phyloP scores from a whole-genome alignment of 148 eudicot genomes.

The Silene conica region DNA sequence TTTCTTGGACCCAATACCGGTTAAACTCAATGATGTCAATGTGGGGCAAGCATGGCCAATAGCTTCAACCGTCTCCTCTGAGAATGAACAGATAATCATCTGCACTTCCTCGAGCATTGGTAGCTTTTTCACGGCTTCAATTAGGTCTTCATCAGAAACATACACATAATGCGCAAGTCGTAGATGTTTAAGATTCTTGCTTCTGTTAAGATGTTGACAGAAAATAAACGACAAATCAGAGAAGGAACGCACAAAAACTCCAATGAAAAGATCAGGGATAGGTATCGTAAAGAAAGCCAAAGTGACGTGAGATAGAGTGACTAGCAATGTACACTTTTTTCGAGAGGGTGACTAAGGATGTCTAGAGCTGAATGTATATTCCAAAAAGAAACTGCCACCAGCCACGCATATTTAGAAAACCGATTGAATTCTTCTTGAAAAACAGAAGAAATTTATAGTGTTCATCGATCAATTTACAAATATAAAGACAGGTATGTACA shows the following conservation, averaged over 20 bases:
- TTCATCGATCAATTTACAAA: too few relatives aligned
- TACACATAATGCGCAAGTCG: slow-evolving; percentile 29
- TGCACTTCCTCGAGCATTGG: slow-evolving; percentile 58
- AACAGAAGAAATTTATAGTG: too few relatives aligned
- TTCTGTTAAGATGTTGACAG: slow-evolving; percentile 28
- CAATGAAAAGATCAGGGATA: background rate
- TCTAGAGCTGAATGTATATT: too few relatives aligned
- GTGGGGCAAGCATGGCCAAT: slow-evolving; percentile 45
- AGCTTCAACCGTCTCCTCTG: slow-evolving; percentile 27
- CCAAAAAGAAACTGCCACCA: too few relatives aligned
- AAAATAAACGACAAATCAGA: background rate
- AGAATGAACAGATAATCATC: slow-evolving; percentile 16
- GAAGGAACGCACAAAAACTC: background rate
- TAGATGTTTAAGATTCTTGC: slow-evolving; percentile 47
- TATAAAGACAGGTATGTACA: too few relatives aligned
- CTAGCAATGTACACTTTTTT: too few relatives aligned
- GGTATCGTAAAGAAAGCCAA: slow-evolving; percentile 9
- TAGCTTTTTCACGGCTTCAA: slow-evolving; percentile 40
- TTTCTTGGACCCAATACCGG: slow-evolving; percentile 14
- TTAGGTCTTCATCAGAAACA: slow-evolving; percentile 32
- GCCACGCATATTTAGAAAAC: too few relatives aligned
- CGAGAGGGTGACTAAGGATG: too few relatives aligned
- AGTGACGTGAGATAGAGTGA: too few relatives aligned
- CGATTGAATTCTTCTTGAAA: too few relatives aligned
- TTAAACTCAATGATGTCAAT: slow-evolving; percentile 43